phyloP scores from a whole-genome alignment of 1,284 basidiomycete genomes.

The Apiotrichum porosum region DNA sequence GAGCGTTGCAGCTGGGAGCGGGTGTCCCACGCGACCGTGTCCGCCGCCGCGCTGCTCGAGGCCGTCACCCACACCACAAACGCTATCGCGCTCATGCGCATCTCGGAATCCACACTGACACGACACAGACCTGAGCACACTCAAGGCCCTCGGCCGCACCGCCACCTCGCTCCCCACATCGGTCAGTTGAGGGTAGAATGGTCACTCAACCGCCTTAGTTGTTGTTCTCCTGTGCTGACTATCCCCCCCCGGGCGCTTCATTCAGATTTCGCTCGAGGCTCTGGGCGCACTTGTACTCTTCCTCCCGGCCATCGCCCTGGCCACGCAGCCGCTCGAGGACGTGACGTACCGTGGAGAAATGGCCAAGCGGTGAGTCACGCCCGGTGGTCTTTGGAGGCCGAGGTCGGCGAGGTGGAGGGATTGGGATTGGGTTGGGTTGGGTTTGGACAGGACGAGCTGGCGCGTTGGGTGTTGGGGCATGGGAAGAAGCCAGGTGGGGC shows the following conservation, averaged over 20 bases:
- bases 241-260: no score
- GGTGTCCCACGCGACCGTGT: no score
- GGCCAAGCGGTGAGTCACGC: slow-evolving; percentile 41
- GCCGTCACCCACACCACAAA: no score
- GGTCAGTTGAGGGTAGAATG: no score
- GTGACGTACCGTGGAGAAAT: slow-evolving; percentile 47
- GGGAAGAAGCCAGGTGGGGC: no score
- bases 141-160: slow-evolving; percentile 42
- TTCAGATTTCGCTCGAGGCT: slow-evolving; percentile 46
- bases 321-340: slow-evolving; percentile 34
- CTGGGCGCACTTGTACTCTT: slow-evolving; percentile 38
- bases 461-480: no score
- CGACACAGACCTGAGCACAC: slow-evolving; percentile 43
- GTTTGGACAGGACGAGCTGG: background rate
- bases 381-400: background rate
- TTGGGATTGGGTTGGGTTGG: background rate
- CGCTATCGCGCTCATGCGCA: no score
- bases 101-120: no score
- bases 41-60: no score
- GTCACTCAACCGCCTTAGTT: no score
- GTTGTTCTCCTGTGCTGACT: no score
- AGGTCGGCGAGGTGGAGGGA: background rate
- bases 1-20: no score
- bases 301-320: slow-evolving; percentile 36
- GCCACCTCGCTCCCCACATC: slow-evolving; percentile 32